Evolutionary conservation across 2,329 filamentous ascomycete genomes (phyloP).

Genomic region (Aspergillus luchuensis): DNA sequence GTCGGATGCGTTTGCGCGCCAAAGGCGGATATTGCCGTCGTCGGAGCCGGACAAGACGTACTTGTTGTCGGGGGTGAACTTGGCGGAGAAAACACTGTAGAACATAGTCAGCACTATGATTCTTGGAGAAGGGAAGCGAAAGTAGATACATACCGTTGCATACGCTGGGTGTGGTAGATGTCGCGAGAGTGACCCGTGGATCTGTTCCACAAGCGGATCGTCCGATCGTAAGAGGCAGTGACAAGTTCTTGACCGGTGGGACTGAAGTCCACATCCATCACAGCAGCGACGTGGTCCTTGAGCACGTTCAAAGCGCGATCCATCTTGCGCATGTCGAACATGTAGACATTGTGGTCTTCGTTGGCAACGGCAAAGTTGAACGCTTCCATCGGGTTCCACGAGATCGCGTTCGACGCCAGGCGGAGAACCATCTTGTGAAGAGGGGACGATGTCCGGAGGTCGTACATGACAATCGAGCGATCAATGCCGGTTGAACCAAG

Average conservation of each 20-base stretch:
- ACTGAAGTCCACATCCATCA: slow-evolving; percentile 95
- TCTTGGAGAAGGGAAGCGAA: neutral
- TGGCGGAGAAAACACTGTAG: slow-evolving; percentile 73
- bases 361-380: slow-evolving; percentile 93
- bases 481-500: slow-evolving; percentile 84
- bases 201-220: slow-evolving; percentile 80
- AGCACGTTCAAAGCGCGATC: slow-evolving; percentile 84
- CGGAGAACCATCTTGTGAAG: slow-evolving; percentile 78
- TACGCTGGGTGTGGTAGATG: slow-evolving; percentile 95
- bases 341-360: slow-evolving; percentile 89
- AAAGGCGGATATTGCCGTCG: slow-evolving; percentile 87
- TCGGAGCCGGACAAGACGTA: slow-evolving; percentile 91
- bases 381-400: slow-evolving; percentile 96
- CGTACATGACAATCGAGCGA: slow-evolving; percentile 85
- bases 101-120: slow-evolving; percentile 16
- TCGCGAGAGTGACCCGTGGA: slow-evolving; percentile 83
- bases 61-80: slow-evolving; percentile 84
- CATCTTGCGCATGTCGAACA: slow-evolving; percentile 94
- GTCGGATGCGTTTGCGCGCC: slow-evolving; percentile 83
- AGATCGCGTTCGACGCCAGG: slow-evolving; percentile 78
- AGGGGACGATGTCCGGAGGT: slow-evolving; percentile 82
- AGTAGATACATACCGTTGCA: slow-evolving; percentile 65
- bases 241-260: slow-evolving; percentile 94
- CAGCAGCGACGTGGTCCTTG: slow-evolving; percentile 85
- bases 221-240: slow-evolving; percentile 84